phyloP scores from a whole-genome alignment of 169 alveolate species.

The Cryptosporidium parvum region DNA sequence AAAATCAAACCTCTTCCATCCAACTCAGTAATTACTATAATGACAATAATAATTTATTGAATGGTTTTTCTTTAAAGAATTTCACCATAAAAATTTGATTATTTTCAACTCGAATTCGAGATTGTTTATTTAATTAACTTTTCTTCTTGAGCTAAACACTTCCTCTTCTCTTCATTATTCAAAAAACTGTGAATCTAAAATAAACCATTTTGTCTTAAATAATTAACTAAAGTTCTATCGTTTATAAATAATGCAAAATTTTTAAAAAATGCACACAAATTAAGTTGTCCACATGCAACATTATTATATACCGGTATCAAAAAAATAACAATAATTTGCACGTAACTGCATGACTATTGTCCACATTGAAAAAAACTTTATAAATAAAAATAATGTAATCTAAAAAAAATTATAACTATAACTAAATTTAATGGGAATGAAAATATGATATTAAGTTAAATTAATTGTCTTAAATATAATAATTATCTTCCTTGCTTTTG shows the following conservation, averaged over 20 bases:
- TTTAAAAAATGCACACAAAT: background rate
- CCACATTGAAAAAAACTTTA: background rate
- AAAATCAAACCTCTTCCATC: background rate
- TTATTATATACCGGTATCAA: background rate
- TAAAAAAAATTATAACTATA: background rate
- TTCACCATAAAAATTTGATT: background rate
- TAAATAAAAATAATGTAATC: background rate
- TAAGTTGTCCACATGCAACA: background rate
- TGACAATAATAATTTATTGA: background rate
- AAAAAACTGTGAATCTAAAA: background rate
- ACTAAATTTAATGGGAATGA: background rate
- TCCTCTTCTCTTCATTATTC: background rate
- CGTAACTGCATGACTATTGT: background rate
- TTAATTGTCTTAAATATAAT: background rate
- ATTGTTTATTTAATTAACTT: background rate
- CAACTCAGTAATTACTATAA: background rate
- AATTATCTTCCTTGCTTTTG: constrained; percentile 79
- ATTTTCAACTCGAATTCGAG: constrained; percentile 7
- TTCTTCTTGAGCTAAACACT: background rate
- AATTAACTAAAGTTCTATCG: background rate
- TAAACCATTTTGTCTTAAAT: background rate
- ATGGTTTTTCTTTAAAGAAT: background rate
- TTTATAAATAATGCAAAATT: background rate
- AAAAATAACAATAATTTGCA: background rate
- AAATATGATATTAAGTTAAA: background rate